A percentile compares a stretch with the other conserved stretches of the same genome.
Conservation (phyloP, 2,329 filamentous ascomycete genomes). For the Peltaster fructicola region DNA sequence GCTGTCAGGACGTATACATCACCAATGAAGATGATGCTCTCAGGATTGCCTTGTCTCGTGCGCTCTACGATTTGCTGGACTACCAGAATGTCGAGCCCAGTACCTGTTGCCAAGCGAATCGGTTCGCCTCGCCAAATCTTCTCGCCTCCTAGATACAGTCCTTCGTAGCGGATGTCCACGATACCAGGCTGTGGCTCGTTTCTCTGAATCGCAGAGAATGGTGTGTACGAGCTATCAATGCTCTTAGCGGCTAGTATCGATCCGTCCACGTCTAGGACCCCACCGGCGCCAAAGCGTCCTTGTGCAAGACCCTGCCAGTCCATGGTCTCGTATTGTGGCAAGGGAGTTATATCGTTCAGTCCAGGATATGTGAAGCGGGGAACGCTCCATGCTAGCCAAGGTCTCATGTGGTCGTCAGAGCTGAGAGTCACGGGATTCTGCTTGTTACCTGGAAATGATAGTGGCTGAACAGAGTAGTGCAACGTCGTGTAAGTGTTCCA, state of each 20-base stretch:
- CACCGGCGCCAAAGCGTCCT: slow-evolving; percentile 24
- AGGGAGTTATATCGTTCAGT: slow-evolving; percentile 22
- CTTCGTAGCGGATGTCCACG: slow-evolving; percentile 31
- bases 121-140: slow-evolving; percentile 43
- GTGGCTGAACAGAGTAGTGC: slow-evolving; percentile 20
- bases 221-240: slow-evolving; percentile 37
- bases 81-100: slow-evolving; percentile 32
- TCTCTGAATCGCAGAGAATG: slow-evolving; percentile 22
- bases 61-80: slow-evolving; percentile 27
- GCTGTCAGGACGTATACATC: slow-evolving; percentile 35
- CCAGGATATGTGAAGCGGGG: slow-evolving; percentile 30
- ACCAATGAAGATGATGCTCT: slow-evolving; percentile 26
- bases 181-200: slow-evolving; percentile 19
- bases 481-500: slow-evolving; percentile 16
- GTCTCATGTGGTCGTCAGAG: slow-evolving; percentile 29
- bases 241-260: slow-evolving; percentile 40
- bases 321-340: slow-evolving; percentile 29
- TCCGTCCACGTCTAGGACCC: slow-evolving; percentile 36
- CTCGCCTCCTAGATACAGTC: slow-evolving; percentile 39
- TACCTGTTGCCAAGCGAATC: slow-evolving; percentile 31
- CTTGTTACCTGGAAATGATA: slow-evolving; percentile 22
- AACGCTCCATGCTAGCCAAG: slow-evolving; percentile 41
- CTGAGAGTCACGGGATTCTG: slow-evolving; percentile 27
- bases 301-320: slow-evolving; percentile 32
- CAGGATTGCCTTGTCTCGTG: slow-evolving; percentile 11